Evolutionary conservation across 2,329 filamentous ascomycete species (phyloP).

Genomic region (Ciborinia camelliae): DNA sequence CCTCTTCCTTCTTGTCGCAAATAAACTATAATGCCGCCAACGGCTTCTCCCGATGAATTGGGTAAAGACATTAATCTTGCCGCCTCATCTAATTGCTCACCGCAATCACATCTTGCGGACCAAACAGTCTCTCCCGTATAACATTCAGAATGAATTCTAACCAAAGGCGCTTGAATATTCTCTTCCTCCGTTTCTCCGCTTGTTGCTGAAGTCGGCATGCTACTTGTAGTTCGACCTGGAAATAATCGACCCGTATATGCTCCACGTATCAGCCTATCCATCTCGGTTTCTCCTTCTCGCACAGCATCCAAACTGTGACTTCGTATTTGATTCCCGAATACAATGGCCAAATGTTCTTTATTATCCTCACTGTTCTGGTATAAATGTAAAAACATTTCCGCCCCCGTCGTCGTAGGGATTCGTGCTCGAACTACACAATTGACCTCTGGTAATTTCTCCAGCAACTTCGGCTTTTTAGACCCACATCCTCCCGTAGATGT

Average conservation of each 20-base stretch:
- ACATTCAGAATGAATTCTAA: slow-evolving; percentile 96
- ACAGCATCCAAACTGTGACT: slow-evolving; percentile 67
- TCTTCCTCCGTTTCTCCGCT: slow-evolving; percentile 12
- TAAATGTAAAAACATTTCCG: slow-evolving; percentile 95
- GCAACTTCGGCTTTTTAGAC: slow-evolving; percentile 64
- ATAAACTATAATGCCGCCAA: slow-evolving; percentile 89
- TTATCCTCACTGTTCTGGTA: slow-evolving; percentile 91
- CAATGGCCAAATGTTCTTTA: slow-evolving; percentile 96
- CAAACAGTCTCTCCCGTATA: slow-evolving; percentile 98
- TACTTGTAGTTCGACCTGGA: slow-evolving; percentile 69
- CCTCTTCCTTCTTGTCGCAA: slow-evolving; percentile 93
- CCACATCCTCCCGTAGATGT: slow-evolving; percentile 54
- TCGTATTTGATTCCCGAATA: slow-evolving; percentile 86
- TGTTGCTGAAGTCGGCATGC: slow-evolving; percentile 18
- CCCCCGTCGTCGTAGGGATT: slow-evolving; percentile 86
- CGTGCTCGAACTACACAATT: slow-evolving; percentile 90
- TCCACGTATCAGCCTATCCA: slow-evolving; percentile 89
- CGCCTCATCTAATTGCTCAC: slow-evolving; percentile 95
- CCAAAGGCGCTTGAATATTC: slow-evolving; percentile 55
- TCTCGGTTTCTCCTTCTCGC: slow-evolving; percentile 74
- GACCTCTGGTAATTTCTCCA: slow-evolving; percentile 77
- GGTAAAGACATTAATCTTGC: slow-evolving; percentile 85
- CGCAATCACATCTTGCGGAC: slow-evolving; percentile 96
- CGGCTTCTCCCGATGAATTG: slow-evolving; percentile 41
- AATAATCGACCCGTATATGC: slow-evolving; percentile 87